Base-by-base conservation (phyloP, 2,329 filamentous ascomycete genomes). In the Chaetothyriales sp. region DNA sequence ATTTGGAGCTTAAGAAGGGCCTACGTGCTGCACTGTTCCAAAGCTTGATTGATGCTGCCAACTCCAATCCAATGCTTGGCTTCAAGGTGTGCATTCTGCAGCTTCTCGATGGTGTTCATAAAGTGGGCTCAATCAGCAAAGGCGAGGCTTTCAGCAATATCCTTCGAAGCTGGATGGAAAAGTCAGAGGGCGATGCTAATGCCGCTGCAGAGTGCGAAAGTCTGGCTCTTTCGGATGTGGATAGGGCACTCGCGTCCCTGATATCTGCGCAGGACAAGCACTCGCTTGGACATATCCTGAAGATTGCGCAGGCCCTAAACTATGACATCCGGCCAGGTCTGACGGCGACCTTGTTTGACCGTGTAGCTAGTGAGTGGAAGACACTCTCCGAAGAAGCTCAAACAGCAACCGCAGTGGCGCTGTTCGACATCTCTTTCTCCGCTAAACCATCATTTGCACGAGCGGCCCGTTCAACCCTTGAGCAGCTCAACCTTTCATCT, bases 101-200 rank as follows among this genome's bases (percentile, higher is more conserved):
- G 37, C 72, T 85, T 3, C 71, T 95, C 29, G 86, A 85, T 60
- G 77, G 80, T 50, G 73, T 89, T n/a, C 73, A 73, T 48, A 88
- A 88, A 62, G 77, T 81, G 48, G 81, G 87, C 2, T 81, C 80
- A n/a, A 80, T 76, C 22, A 81, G 83, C 9, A 82, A 88, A 52
- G 86, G 81, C 1, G 81, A 85, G 58, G 73, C 85, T 19, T 70
- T 97, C n/a, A 70, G 90, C n/a, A 86, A 89, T 1, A 68, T 84
- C 2, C 72, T 95, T 29, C 74, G 78, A 52, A 74, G 76, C 63
- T 94, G 88, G 87, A 73, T 80, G 22, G 66, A 70, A 7, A 65
- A 86, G 19, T 67, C 69, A 9, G 69, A 73, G 8, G 66, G 70
- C 1, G 73, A 82, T 22, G 77, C 78, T 0, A 61, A 69, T 6